Base-by-base conservation (phyloP, 805 yeast species). In the Yarrowia alimentaria region DNA sequence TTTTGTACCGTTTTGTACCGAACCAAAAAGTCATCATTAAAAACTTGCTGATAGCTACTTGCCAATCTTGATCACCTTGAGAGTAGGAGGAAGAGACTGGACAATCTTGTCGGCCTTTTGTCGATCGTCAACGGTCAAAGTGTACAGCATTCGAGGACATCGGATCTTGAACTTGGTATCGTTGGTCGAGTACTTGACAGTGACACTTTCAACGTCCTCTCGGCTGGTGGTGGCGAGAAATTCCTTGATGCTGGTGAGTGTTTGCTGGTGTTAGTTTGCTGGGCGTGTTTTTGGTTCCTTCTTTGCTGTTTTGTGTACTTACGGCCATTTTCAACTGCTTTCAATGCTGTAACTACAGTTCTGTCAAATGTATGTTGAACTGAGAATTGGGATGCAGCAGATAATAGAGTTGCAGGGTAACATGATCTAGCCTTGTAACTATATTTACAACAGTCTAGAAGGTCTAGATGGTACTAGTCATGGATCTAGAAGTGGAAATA, bases 121-220 rank as follows among this genome's bases (percentile, higher is more conserved):
- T 68, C 88, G 85, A 74, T 93, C 98, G 78, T 85, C 81, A 68
- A 93, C 91, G 64, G 85, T 85, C 75, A 91, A 80, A 65, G 99
- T 93, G 86, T 93, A 93, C 70, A 88, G 82, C 80, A 85, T 74
- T 74, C 79, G 88, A 60, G 96, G 68, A 74, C 97, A 96, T 82
- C 98, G 89, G 69, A 93, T 87, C 86, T 93, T 93, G 90, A 93
- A 93, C 78, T 93, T 93, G 79, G 96, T 89, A 77, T 85, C 93
- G 77, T 85, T 84, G 71, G 79, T 74, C 88, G 88, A 88, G 78
- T 83, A 81, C 84, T 93, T 93, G 80, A 93, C 85, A 71, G 90
- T 82, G 67, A 95, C 96, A 60, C 84, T 75, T 76, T 80, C 80
- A 71, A 93, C 88, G 81, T 90, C 98, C 68, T 89, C 80, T 81